A percentile compares a stretch with the other conserved stretches of the same genome.
Evolutionary conservation across 495 filamentous ascomycete genomes (phyloP).

Genomic region (Daldinia vernicosa): DNA sequence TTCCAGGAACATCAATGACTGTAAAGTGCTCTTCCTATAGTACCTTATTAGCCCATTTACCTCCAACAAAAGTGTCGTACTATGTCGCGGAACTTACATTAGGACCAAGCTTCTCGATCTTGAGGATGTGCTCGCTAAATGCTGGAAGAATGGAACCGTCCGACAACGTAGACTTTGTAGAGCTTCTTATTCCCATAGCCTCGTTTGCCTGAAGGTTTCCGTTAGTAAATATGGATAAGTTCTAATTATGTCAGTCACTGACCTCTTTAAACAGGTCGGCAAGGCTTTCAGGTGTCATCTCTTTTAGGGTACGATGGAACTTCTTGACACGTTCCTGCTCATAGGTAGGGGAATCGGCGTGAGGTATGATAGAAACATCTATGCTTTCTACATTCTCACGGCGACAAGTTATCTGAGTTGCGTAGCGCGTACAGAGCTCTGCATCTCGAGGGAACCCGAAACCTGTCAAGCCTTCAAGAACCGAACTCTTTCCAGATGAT

Average conservation of each 20-base stretch:
- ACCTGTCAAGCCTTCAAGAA: slow-evolving; percentile 61
- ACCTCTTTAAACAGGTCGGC: slow-evolving; percentile 45
- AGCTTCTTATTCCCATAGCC: slow-evolving; percentile 55
- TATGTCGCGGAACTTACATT: slow-evolving; percentile 36
- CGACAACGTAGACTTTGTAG: slow-evolving; percentile 6
- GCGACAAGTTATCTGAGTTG: slow-evolving; percentile 66
- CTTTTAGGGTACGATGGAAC: slow-evolving; percentile 34
- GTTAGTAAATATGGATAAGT: slow-evolving; percentile 9
- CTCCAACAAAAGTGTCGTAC: neutral
- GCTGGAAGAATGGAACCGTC: slow-evolving; percentile 42
- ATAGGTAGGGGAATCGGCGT: slow-evolving; percentile 31
- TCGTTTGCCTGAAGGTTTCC: slow-evolving; percentile 49
- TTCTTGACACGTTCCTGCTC: slow-evolving; percentile 31
- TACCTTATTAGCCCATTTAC: neutral
- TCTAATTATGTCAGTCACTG: neutral
- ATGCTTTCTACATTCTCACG: slow-evolving; percentile 48
- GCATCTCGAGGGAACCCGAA: slow-evolving; percentile 61
- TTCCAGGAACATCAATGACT: slow-evolving; percentile 70
- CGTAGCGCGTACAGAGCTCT: slow-evolving; percentile 66
- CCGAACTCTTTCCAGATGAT: slow-evolving; percentile 63
- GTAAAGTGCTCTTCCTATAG: slow-evolving; percentile 60
- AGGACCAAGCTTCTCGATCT: slow-evolving; percentile 67
- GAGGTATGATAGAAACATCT: slow-evolving; percentile 58
- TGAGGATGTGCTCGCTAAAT: slow-evolving; percentile 67
- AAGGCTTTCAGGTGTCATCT: slow-evolving; percentile 40